A percentile compares a stretch with the other conserved stretches of the same genome.
These are phyloP conservation scores for Fusarium sp. DNA, from an alignment of 2,329 filamentous ascomycete genomes.

Conservation along the genomic window DNA sequence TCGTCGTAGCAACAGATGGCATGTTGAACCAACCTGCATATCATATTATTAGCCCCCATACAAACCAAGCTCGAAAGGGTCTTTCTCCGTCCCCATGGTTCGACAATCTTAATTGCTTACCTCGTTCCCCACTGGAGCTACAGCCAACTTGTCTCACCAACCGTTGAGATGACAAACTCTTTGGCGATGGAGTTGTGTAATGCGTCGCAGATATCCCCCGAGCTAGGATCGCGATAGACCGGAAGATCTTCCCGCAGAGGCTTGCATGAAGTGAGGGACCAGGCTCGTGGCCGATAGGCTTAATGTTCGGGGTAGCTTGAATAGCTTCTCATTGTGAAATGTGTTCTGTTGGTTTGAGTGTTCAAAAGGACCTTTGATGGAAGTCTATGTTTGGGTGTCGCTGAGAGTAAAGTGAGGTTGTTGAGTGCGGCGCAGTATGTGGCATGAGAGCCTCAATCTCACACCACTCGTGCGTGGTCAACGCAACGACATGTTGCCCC, in stretches of 20 bases:
- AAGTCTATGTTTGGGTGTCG: neutral
- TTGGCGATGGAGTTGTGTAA: constrained; percentile 35
- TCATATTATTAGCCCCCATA: neutral
- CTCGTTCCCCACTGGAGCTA: constrained; percentile 2
- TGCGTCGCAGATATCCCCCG: neutral
- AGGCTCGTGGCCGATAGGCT: constrained; percentile 10
- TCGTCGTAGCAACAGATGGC: constrained; percentile 3
- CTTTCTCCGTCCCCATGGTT: constrained; percentile 29
- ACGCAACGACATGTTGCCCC: neutral
- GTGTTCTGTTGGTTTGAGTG: neutral
- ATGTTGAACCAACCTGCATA: neutral
- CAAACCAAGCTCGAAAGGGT: neutral
- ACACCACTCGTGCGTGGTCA: constrained; percentile 1
- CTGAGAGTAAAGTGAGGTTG: neutral
- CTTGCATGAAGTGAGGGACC: constrained; percentile 22
- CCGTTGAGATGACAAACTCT: constrained; percentile 23
- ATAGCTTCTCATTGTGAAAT: neutral
- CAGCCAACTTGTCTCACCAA: constrained; percentile 8
- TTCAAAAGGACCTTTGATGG: neutral
- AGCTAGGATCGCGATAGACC: constrained; percentile 23
- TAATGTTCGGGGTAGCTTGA: neutral
- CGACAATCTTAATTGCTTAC: constrained; percentile 40
- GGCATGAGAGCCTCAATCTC: constrained; percentile 2
- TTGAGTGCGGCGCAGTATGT: constrained; percentile 3
- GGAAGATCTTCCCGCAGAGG: constrained; percentile 31